A percentile compares a stretch with the other conserved stretches of the same genome.
phyloP scores from a whole-genome alignment of 352 stramenopile species.

The Thalassiosira hispida region DNA sequence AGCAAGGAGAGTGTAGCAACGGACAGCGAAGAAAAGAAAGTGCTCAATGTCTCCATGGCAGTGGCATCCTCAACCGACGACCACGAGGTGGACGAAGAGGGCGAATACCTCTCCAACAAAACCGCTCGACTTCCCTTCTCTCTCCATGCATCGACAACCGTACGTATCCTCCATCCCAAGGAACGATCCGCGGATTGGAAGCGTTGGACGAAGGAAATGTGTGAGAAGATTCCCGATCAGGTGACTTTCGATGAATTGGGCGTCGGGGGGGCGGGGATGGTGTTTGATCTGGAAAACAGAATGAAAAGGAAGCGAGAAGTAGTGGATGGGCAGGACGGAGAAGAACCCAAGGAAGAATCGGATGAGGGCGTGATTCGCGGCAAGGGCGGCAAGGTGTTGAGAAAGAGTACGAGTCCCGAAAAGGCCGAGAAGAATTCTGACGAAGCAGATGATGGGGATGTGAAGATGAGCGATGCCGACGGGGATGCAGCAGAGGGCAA shows the following conservation, averaged over 20 bases:
- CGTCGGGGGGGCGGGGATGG: slow-evolving; percentile 20
- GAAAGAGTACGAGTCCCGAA: slow-evolving; percentile 11
- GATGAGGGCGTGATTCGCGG: not conserved
- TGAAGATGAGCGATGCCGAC: slow-evolving; percentile 10
- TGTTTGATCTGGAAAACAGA: slow-evolving; percentile 46
- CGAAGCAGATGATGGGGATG: slow-evolving; percentile 15
- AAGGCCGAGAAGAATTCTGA: not conserved
- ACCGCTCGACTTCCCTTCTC: slow-evolving; percentile 21
- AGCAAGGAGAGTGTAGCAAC: not conserved
- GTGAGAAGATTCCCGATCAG: slow-evolving; percentile 47
- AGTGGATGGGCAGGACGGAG: not conserved
- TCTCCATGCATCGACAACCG: not conserved
- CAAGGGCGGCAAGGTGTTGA: slow-evolving; percentile 22
- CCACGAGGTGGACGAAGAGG: slow-evolving; percentile 29
- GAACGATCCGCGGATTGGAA: slow-evolving; percentile 44
- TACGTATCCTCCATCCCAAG: slow-evolving; percentile 6
- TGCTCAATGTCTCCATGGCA: slow-evolving; percentile 4
- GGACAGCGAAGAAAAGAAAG: not conserved
- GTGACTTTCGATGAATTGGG: slow-evolving; percentile 51
- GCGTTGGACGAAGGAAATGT: slow-evolving; percentile 44
- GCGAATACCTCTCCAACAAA: not conserved
- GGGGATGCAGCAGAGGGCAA: slow-evolving; percentile 17
- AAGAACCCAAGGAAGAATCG: not conserved
- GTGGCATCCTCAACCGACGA: slow-evolving; percentile 2
- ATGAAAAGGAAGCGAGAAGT: slow-evolving; percentile 13